Evolutionary conservation across 305 asterid species (phyloP).

Genomic region (Fraxinus dipetala): DNA sequence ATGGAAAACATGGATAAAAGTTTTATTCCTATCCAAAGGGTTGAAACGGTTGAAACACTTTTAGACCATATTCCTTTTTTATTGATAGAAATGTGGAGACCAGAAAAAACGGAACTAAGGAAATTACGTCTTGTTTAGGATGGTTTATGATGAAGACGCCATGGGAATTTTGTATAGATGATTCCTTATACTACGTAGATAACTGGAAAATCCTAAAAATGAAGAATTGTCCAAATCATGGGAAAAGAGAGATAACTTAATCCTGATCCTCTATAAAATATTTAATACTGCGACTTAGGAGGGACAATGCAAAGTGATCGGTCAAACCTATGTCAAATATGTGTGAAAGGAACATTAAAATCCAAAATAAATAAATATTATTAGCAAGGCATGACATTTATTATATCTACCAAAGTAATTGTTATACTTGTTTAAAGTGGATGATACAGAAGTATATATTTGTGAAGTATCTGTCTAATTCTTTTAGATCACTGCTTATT

Average conservation of each 20-base stretch:
- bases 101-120: neutral
- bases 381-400: neutral
- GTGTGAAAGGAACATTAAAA: neutral
- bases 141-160: neutral
- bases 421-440: neutral
- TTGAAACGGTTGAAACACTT: neutral
- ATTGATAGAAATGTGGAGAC: neutral
- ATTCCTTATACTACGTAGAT: neutral
- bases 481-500: neutral
- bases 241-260: neutral
- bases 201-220: neutral
- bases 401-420: neutral
- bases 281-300: neutral
- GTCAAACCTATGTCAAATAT: neutral
- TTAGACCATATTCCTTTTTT: neutral
- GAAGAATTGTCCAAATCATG: neutral
- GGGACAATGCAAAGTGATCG: neutral
- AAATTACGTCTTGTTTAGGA: neutral
- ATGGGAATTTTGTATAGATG: neutral
- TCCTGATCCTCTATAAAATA: neutral
- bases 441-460: neutral
- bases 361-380: neutral
- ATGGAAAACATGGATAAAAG: too few relatives aligned
- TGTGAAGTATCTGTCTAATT: neutral
- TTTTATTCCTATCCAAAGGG: too few relatives aligned